Base-by-base conservation (phyloP, 495 filamentous ascomycete species). In the Aspergillus sclerotiicarbonarius region DNA sequence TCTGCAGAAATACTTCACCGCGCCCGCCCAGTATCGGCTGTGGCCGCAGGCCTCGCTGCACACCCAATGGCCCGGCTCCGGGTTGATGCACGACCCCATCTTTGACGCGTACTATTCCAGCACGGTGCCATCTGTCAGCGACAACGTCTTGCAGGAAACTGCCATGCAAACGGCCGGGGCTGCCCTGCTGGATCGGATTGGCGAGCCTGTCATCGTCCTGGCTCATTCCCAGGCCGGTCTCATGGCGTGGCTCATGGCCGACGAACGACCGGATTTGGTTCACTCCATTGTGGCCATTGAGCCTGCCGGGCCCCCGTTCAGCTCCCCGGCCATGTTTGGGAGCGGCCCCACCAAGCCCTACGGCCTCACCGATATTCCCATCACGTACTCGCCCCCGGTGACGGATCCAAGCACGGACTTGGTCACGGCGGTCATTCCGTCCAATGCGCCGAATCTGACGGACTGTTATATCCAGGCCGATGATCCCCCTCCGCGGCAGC, bases 171-270 rank as follows among this genome's bases (percentile, higher is more conserved):
- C 67, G 8, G 80, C 79, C 0, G 71, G 81, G 21, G 65, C 65
- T 8, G 68, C 70, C 12, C 71, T 83, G 29, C 73, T 86, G n/a
- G 71, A 77, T 33, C 63, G 58, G 30, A 80, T 82, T 58, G 79
- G 73, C 30, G 47, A 53, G 8, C 74, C 77, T 0, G 74, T 71
- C 6, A 69, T 83, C 43, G 60, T 84, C 1, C 61, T 84, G 54
- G 71, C 73, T 2, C 81, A 86, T 56, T 84, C 82, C 15, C 80
- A 82, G 45, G 81, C 77, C 35, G 79, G 77, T n/a, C 62, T 76
- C 9, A 69, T 76, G 29, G 73, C 73, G 13, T 83, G 80, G 81
- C 60, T 80, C 7, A 64, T 70, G 44, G 76, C 76, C 8, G 83
- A 84, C 61, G 56, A 62, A 3, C 67, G 71, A 0, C 80, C 80